Base-by-base conservation (phyloP, 2,329 filamentous ascomycete species). In the Trichoderma atroviride region DNA sequence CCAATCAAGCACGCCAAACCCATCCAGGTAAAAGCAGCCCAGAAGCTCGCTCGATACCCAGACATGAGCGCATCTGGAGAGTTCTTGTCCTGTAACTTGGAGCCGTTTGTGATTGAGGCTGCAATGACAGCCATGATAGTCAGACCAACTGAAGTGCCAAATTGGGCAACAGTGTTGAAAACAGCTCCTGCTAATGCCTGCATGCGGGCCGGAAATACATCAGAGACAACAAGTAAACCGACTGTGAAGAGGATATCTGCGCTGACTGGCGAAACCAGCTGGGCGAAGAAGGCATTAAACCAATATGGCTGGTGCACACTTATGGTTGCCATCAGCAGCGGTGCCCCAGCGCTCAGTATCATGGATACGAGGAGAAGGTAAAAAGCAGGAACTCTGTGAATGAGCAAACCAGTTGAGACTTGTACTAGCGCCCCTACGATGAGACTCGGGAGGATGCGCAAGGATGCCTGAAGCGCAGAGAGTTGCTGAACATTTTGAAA, bases 131-230 rank as follows among this genome's bases (percentile, higher is more conserved):
- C 83, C 10, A 84, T 83, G 2, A 85, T 75, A 9, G 85, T 85
- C 3, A 88, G 74, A 0, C 85, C 86, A 0, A 88, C 78, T 0
- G 83, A 82, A 22, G 81, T 86, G 0, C 87, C 88, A 68, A 90
- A 85, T 68, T 89, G 86, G 0, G 82, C 81, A 0, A 87, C 81
- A 2, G 85, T 87, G 64, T 87, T 88, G 76, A 89, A 89, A 0
- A 89, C 85, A 0, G 84, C 87, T 0, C 87, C 87, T 0, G 86
- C 88, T 0, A 90, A 79, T 0, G 84, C 86, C 69, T 90, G 87
- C 2, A 82, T 83, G 22, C 86, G 79, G 0, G 81, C 77, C 0
- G 86, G 85, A 70, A 88, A 88, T 0, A 81, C 83, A 31, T 86
- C 83, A 0, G 84, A 83, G 3, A 89, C 84, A 4, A 88, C 80